Conservation (phyloP, 2,329 filamentous ascomycete genomes). For the Ophiostoma fasciatum region DNA sequence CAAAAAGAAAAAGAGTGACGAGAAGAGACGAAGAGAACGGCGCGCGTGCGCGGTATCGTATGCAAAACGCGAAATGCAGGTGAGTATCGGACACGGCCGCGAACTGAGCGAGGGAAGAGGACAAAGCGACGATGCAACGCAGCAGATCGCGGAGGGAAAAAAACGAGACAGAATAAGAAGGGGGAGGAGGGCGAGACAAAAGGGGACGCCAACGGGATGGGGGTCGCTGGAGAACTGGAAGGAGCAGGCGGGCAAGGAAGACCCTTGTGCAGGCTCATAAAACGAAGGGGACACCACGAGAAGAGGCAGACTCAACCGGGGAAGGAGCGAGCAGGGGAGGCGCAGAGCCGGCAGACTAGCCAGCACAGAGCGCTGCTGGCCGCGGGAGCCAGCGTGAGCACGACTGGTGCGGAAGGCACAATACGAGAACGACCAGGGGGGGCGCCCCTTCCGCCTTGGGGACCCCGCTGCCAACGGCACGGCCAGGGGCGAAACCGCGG, state of each 20-base stretch:
- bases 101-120: not conserved
- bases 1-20: not conserved
- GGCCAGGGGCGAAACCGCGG: not conserved
- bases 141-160: too few relatives aligned
- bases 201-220: not conserved
- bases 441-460: slow-evolving; percentile 1
- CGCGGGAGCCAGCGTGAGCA: too few relatives aligned
- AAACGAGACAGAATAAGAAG: not conserved
- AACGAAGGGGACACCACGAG: too few relatives aligned
- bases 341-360: too few relatives aligned
- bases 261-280: too few relatives aligned
- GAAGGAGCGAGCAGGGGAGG: too few relatives aligned
- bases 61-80: not conserved
- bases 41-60: not conserved
- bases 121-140: slow-evolving; percentile 1
- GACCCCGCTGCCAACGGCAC: not conserved
- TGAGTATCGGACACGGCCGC: too few relatives aligned
- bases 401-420: not conserved
- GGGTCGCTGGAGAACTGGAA: not conserved
- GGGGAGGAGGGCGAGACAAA: not conserved
- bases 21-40: not conserved
- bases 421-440: not conserved
- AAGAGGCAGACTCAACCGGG: too few relatives aligned
- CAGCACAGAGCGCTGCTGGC: too few relatives aligned
- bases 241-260: not conserved